A percentile compares a stretch with the other conserved stretches of the same genome.
Conservation (phyloP, 495 filamentous ascomycete species). For the Hyaloscypha finlandica region DNA sequence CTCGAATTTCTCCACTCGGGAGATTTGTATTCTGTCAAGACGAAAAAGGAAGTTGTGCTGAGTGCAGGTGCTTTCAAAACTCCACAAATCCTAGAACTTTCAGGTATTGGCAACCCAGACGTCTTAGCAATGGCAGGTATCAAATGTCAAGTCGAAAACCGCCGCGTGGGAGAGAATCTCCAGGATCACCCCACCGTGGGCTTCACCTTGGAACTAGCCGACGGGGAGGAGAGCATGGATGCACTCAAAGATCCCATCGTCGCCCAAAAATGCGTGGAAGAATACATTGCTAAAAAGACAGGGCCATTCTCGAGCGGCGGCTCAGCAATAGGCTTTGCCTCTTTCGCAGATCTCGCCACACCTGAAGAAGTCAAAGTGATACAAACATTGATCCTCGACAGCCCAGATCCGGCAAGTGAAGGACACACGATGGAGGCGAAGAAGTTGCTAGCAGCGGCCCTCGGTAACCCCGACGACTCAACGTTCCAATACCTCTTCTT, state of each 20-base stretch:
- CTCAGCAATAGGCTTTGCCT: constrained; percentile 11
- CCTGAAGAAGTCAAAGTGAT: neutral
- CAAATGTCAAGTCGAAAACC: constrained; percentile 53
- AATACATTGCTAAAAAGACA: constrained; percentile 17
- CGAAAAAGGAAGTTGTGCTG: constrained; percentile 24
- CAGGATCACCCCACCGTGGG: constrained; percentile 53
- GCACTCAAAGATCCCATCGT: constrained; percentile 6
- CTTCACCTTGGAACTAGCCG: constrained; percentile 55
- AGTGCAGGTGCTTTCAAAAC: constrained; percentile 9
- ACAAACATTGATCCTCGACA: constrained; percentile 10
- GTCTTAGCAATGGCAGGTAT: constrained; percentile 49
- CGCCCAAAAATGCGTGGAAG: constrained; percentile 7
- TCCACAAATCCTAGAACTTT: constrained; percentile 25
- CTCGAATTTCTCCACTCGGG: constrained; percentile 10
- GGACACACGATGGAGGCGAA: neutral
- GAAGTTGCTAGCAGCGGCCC: neutral
- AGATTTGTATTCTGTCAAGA: neutral
- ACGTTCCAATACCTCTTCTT: constrained; percentile 17
- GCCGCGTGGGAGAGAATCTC: constrained; percentile 61
- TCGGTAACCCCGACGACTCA: constrained; percentile 3
- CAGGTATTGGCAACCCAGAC: constrained; percentile 27
- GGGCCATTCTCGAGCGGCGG: constrained; percentile 28
- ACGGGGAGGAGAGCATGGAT: constrained; percentile 36
- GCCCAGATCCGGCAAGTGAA: neutral
- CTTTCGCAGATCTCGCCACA: constrained; percentile 8